phyloP scores from a whole-genome alignment of 116 monocot genomes.

The Zostera marina region DNA sequence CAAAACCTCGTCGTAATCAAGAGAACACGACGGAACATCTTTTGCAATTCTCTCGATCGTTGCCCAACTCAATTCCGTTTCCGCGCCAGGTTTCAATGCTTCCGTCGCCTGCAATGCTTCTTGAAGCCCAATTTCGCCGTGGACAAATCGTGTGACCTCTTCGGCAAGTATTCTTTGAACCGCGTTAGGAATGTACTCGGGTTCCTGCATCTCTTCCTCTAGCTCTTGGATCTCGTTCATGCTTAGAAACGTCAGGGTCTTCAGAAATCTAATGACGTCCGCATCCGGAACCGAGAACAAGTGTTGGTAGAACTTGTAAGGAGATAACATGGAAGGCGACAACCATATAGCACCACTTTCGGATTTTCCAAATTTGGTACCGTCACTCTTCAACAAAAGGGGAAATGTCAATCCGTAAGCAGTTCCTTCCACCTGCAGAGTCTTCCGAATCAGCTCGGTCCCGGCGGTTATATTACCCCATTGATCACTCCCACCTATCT shows the following conservation, averaged over 20 bases:
- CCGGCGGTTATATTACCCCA: slow-evolving; percentile 97
- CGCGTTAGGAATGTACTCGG: slow-evolving; percentile 57
- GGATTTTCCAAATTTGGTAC: slow-evolving; percentile 85
- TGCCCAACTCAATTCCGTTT: slow-evolving; percentile 43
- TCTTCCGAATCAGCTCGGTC: slow-evolving; percentile 75
- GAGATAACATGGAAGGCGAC: slow-evolving; percentile 48
- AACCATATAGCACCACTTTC: slow-evolving; percentile 83
- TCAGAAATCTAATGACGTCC: slow-evolving; percentile 75
- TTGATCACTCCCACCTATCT: slow-evolving; percentile 93
- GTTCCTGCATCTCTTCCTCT: slow-evolving; percentile 56
- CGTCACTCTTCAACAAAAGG: slow-evolving; percentile 81
- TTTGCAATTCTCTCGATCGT: slow-evolving; percentile 67
- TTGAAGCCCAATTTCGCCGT: slow-evolving; percentile 61
- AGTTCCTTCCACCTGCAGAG: slow-evolving; percentile 69
- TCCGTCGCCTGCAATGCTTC: slow-evolving; percentile 76
- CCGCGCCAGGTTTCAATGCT: slow-evolving; percentile 66
- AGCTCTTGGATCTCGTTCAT: slow-evolving; percentile 67
- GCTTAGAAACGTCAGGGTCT: slow-evolving; percentile 70
- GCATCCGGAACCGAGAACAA: slow-evolving; percentile 78
- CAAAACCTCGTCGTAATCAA: slow-evolving; percentile 47
- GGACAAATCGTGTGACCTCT: slow-evolving; percentile 77
- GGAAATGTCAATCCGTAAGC: slow-evolving; percentile 88
- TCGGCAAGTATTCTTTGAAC: slow-evolving; percentile 67
- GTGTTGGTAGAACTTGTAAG: slow-evolving; percentile 86
- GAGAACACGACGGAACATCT: slow-evolving; percentile 65